phyloP scores from a whole-genome alignment of 139 green algal species.

The Picochlorum sp. region DNA sequence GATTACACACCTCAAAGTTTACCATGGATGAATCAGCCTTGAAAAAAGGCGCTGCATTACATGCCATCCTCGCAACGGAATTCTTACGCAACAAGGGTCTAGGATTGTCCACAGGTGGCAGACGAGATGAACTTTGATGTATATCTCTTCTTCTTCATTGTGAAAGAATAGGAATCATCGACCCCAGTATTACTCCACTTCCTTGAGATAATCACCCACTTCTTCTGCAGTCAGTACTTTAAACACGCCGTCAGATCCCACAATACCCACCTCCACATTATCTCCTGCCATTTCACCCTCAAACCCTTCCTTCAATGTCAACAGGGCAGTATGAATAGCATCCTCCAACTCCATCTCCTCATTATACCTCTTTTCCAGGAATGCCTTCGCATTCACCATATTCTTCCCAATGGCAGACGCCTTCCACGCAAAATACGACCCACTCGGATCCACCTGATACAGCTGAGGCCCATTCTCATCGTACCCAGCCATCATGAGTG shows the following conservation, averaged over 20 bases:
- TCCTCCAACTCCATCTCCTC: slow-evolving; percentile 99
- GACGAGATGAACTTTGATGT: background rate
- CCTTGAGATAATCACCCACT: slow-evolving; percentile 93
- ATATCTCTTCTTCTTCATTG: background rate
- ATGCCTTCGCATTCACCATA: slow-evolving; percentile 92
- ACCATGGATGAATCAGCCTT: slow-evolving; percentile 67
- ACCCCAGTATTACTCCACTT: slow-evolving; percentile 77
- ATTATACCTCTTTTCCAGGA: slow-evolving; percentile 88
- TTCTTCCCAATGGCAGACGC: slow-evolving; percentile 98
- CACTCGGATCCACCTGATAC: slow-evolving; percentile 95
- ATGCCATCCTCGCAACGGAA: slow-evolving; percentile 52
- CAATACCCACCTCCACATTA: slow-evolving; percentile 84
- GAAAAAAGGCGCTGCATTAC: slow-evolving; percentile 57
- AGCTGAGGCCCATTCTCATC: slow-evolving; percentile 95
- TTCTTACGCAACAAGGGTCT: slow-evolving; percentile 31
- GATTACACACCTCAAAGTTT: slow-evolving; percentile 67
- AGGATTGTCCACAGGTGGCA: too few relatives aligned
- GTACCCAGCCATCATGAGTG: slow-evolving; percentile 88
- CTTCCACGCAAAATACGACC: slow-evolving; percentile 98
- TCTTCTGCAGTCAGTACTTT: slow-evolving; percentile 81
- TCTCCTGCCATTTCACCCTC: slow-evolving; percentile 80
- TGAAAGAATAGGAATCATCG: background rate
- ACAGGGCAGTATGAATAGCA: slow-evolving; percentile 93
- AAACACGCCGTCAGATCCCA: slow-evolving; percentile 88
- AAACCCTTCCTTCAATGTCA: slow-evolving; percentile 98